These are phyloP conservation scores for Leonotis leonurus DNA, from an alignment of 257 asterid species.

Conservation along the genomic window DNA sequence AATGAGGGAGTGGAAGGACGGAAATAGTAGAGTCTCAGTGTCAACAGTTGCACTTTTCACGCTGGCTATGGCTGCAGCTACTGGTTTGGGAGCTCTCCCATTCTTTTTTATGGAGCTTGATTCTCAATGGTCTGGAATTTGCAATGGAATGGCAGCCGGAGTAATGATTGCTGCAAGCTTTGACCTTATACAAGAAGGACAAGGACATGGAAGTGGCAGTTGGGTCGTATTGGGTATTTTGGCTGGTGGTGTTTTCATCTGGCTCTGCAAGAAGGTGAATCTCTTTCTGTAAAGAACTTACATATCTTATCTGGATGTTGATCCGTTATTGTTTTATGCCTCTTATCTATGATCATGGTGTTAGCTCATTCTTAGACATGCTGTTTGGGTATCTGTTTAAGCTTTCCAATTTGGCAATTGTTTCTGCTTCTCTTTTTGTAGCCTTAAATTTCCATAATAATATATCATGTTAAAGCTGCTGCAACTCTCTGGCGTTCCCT, in stretches of 20 bases:
- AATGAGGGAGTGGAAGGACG: constrained; percentile 38
- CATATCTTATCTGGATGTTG: not conserved
- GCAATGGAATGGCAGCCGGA: constrained; percentile 99
- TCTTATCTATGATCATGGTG: constrained; percentile 6
- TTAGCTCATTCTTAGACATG: too few relatives aligned
- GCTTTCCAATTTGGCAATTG: not conserved
- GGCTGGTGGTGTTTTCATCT: constrained; percentile 87
- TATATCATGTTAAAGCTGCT: too few relatives aligned
- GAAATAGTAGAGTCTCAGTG: constrained; percentile 61
- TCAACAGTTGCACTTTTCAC: constrained; percentile 86
- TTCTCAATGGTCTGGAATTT: constrained; percentile 93
- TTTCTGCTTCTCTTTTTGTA: not conserved
- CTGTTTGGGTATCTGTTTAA: too few relatives aligned
- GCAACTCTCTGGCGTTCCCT: too few relatives aligned
- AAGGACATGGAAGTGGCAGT: constrained; percentile 90
- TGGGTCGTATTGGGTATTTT: constrained; percentile 92
- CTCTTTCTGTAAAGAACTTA: constrained; percentile 3
- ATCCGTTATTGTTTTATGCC: not conserved
- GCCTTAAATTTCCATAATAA: too few relatives aligned
- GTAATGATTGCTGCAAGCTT: constrained; percentile 99
- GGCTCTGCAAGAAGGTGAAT: constrained; percentile 88
- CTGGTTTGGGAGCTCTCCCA: constrained; percentile 95
- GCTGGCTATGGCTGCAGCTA: constrained; percentile 93
- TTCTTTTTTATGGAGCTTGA: constrained; percentile 96
- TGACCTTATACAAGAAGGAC: constrained; percentile 98